phyloP scores from a whole-genome alignment of 371 early-diverging fungal species.

The Mucor irregularis region DNA sequence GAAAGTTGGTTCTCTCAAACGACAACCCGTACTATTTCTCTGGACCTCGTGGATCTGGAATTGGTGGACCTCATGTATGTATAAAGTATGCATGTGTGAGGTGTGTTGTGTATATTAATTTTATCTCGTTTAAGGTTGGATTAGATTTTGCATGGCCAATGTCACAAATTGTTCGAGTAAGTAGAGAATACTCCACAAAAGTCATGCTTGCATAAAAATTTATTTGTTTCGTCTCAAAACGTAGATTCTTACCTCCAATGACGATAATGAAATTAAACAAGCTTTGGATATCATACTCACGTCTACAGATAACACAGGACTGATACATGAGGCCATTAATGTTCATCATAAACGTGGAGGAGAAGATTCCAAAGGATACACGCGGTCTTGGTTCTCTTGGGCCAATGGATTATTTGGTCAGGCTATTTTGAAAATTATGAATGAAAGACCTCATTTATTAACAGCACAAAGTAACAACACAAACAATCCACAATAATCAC shows the following conservation, averaged over 20 bases:
- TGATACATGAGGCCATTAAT: constrained; percentile 51
- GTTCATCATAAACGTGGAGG: constrained; percentile 16
- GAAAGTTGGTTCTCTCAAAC: constrained; percentile 53
- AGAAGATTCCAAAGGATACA: constrained; percentile 26
- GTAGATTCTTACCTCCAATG: constrained; percentile 33
- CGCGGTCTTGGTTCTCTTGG: constrained; percentile 57
- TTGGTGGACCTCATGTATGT: constrained; percentile 68
- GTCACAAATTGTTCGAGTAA: constrained; percentile 34
- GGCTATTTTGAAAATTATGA: constrained; percentile 40
- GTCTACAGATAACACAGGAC: constrained; percentile 33
- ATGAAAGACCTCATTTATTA: constrained; percentile 34
- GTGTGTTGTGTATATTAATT: background rate
- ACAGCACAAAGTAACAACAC: background rate
- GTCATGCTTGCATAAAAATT: background rate
- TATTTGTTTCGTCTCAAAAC: no score
- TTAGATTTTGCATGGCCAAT: constrained; percentile 36
- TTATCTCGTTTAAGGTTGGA: constrained; percentile 14
- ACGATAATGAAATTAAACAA: constrained; percentile 38
- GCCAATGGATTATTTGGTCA: constrained; percentile 54
- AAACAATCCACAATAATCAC: no score
- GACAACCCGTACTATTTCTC: constrained; percentile 65
- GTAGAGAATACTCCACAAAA: no score
- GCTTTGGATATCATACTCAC: constrained; percentile 29
- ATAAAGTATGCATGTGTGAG: background rate
- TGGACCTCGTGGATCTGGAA: constrained; percentile 48